Evolutionary conservation across 805 yeast genomes (phyloP).

Genomic region (Nakazawaea sp.): DNA sequence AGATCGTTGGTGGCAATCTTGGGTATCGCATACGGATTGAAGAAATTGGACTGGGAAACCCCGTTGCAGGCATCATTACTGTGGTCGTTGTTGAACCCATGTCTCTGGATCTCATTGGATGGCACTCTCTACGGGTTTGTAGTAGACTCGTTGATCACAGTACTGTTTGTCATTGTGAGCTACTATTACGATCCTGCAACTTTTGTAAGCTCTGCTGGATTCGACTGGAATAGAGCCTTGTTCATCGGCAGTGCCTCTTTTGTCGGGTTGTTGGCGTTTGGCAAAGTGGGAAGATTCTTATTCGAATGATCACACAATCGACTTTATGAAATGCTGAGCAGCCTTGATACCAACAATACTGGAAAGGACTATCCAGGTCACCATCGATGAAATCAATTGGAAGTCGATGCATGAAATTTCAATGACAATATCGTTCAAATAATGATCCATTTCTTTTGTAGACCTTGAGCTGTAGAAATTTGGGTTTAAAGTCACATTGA

Average conservation of each 20-base stretch:
- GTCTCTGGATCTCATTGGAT: constrained; percentile 62
- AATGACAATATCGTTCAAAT: constrained; percentile 9
- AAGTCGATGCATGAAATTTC: constrained; percentile 3
- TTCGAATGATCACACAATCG: constrained; percentile 13
- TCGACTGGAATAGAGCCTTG: constrained; percentile 33
- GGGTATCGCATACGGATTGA: constrained; percentile 66
- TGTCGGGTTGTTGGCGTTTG: constrained; percentile 59
- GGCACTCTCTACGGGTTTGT: constrained; percentile 48
- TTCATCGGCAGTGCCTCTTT: constrained; percentile 62
- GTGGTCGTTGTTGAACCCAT: constrained; percentile 57
- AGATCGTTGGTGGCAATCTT: constrained; percentile 52
- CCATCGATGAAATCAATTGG: background rate
- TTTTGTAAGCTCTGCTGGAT: constrained; percentile 9
- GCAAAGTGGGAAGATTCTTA: constrained; percentile 58
- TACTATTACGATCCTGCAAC: constrained; percentile 7
- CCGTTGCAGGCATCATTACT: constrained; percentile 57
- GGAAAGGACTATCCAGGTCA: constrained; percentile 2
- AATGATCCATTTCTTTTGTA: background rate
- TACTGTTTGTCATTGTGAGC: constrained; percentile 7
- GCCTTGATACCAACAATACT: constrained; percentile 3
- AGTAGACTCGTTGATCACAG: constrained; percentile 27
- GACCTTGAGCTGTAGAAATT: constrained; percentile 6
- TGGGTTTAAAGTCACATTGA: constrained; percentile 1
- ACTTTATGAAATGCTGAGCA: background rate
- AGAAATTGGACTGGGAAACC: constrained; percentile 63